Evolutionary conservation across 371 early-diverging fungal species (phyloP).

Genomic region (Rhizopus arrhizus): DNA sequence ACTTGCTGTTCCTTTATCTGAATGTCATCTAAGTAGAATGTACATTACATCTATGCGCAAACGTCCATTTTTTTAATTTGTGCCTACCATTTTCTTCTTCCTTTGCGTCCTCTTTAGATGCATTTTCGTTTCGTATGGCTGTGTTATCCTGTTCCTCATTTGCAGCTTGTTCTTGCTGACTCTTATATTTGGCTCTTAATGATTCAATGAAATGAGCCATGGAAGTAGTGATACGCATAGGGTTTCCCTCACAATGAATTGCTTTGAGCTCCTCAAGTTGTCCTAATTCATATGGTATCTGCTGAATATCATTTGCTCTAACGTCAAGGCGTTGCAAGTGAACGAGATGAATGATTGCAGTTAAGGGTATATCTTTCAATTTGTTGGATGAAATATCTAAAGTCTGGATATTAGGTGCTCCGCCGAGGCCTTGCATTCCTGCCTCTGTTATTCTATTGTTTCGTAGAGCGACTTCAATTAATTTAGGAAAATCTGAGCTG

Average conservation of each 20-base stretch:
- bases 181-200: slow-evolving; percentile 35
- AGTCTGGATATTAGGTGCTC: slow-evolving; percentile 53
- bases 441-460: slow-evolving; percentile 46
- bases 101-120: slow-evolving; percentile 1
- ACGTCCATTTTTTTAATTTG: neutral
- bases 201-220: slow-evolving; percentile 57
- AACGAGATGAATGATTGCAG: slow-evolving; percentile 42
- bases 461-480: slow-evolving; percentile 61
- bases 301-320: slow-evolving; percentile 57
- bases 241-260: slow-evolving; percentile 63
- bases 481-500: slow-evolving; percentile 43
- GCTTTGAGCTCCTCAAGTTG: slow-evolving; percentile 49
- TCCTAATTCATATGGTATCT: slow-evolving; percentile 60
- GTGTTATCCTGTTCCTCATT: neutral
- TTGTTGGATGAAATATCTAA: slow-evolving; percentile 70
- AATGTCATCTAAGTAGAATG: neutral
- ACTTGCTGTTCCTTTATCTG: slow-evolving; percentile 1
- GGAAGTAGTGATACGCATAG: slow-evolving; percentile 49
- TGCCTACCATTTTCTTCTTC: neutral
- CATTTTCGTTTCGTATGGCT: neutral
- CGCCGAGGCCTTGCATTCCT: slow-evolving; percentile 20
- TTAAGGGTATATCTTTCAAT: slow-evolving; percentile 54
- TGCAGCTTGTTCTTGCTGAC: slow-evolving; percentile 9
- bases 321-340: slow-evolving; percentile 64
- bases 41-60: neutral